These are phyloP conservation scores for Ophiostoma australiae DNA, from an alignment of 2,329 filamentous ascomycete genomes.

Conservation along the genomic window DNA sequence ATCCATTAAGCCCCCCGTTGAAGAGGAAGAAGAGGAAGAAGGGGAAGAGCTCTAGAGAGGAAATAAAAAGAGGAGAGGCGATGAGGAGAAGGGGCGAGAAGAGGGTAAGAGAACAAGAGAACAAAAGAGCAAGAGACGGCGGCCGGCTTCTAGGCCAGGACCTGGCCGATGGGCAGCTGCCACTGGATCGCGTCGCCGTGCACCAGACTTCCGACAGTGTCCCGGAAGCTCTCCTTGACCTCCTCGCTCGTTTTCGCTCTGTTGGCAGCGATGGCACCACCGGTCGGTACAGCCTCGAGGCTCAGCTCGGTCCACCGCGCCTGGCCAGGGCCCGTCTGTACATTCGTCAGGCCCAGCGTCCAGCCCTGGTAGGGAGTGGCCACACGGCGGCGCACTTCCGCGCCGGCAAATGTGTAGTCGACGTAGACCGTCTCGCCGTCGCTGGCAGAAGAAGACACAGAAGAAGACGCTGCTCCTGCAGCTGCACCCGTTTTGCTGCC, in stretches of 20 bases:
- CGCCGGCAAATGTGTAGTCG: slow-evolving; percentile 45
- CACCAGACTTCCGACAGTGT: slow-evolving; percentile 21
- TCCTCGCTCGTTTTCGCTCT: not conserved
- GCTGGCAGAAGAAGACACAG: too few relatives aligned
- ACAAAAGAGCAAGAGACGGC: not conserved
- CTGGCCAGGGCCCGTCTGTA: slow-evolving; percentile 49
- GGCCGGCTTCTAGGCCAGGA: slow-evolving; percentile 4
- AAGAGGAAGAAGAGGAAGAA: not conserved
- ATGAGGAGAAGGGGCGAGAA: not conserved
- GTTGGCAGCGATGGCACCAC: not conserved
- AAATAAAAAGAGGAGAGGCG: not conserved
- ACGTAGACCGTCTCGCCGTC: slow-evolving; percentile 24
- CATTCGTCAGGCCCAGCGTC: slow-evolving; percentile 47
- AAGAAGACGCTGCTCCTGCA: too few relatives aligned
- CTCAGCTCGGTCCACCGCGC: slow-evolving; percentile 49
- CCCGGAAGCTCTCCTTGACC: slow-evolving; percentile 20
- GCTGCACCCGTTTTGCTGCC: not conserved
- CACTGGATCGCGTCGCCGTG: slow-evolving; percentile 22
- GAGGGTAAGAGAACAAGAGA: not conserved
- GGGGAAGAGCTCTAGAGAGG: not conserved
- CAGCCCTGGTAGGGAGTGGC: slow-evolving; percentile 42
- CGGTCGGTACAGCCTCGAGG: slow-evolving; percentile 37
- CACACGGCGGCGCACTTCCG: slow-evolving; percentile 48
- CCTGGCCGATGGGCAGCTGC: slow-evolving; percentile 19
- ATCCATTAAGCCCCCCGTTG: not conserved